Evolutionary conservation across 2,329 filamentous ascomycete species (phyloP), one percentile per base, ranked within the genome.

Genomic region (Fusarium napiforme): DNA sequence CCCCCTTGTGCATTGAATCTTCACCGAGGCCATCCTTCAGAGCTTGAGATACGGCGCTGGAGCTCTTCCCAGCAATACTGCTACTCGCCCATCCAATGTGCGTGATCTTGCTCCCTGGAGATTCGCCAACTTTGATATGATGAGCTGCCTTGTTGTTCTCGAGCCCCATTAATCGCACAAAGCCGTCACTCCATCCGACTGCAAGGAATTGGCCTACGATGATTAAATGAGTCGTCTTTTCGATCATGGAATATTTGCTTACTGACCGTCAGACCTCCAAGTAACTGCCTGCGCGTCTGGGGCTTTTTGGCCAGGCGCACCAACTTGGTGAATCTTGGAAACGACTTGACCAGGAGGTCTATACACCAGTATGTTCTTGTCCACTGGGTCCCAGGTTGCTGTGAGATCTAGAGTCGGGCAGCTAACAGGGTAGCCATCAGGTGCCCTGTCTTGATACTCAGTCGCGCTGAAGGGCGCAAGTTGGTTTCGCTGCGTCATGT

Each of bases 401-500:
- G 93, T 87, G 50, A 98, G 87, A 82, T 98, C 94, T 85, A 97
- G 93, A 14, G 91, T 92, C 21, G 95, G 94, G 81, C 94, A 97
- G 82, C 93, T 94, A 32, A 91, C 87, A 39, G 96, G 86, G 57
- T 92, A 87, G 52, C 86, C 84, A 40, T 86, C 83, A 42, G 88
- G 85, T 28, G 90, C 86, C 30, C 86, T 85, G 50, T 86, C 83
- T 57, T 88, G 85, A 69, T 92, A 86, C 73, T 85, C 84, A 74
- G 89, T 90, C 78, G 91, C 87, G 81, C 88, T 88, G 72, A 88
- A 81, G 50, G 87, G 84, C 72, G 83, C 74, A 68, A 90, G 84
- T 71, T 82, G 76, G 63, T 66, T 76, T 57, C 71, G 67, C 62
- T 74, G 68, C 28, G 74, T 60, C 81, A 83, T 82, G 40, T 56